Evolutionary conservation across 2,329 filamentous ascomycete species (phyloP), one percentile per base, ranked within the genome.

Genomic region (Emericellopsis atlantica): DNA sequence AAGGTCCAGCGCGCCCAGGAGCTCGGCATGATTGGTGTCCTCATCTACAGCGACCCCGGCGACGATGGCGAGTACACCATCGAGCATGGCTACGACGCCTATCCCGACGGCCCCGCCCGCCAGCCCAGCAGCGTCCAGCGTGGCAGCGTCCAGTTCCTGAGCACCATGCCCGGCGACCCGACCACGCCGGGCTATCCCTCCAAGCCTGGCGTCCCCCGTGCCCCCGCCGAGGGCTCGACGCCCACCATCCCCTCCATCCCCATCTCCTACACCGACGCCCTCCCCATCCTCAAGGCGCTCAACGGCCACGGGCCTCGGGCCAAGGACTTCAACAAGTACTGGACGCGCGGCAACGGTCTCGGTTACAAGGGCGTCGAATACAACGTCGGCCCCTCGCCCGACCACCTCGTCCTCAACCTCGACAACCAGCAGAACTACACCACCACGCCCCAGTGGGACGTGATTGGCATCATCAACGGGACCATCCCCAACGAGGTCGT

Each of bases 111-210:
- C 0, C 88, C 89, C 12, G 90, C 88, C 0, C 75, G 90, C 44
- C 79, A 96, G 50, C 86, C 88, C 4, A 90, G 81, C 59, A 86
- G 84, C 50, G 88, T 96, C 10, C 89, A 96, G 62, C 73, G 90
- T 49, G 90, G 90, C 47, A 95, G 87, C 54, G 77, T 81, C 7
- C 79, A 92, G 59, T 94, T 86, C 52, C 60, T 95, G 45, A 87
- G 81, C 67, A 67, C 70, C 48, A 70, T 64, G 40, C 76, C 69
- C 45, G 81, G 83, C 46, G 74, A 96, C 54, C 90, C 90, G 38
- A 94, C 92, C 0, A 96, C 92, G 0, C 87, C 88, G 15, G 92
- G 92, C 10, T 95, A 95, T 54, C 84, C 90, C 7, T 95, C 88
- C 1, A 90, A 90, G 58, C 90, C 89, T 5, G 90, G 83, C n/a